Conservation (phyloP, 345 rosid genomes). For the Turnera subulata region DNA sequence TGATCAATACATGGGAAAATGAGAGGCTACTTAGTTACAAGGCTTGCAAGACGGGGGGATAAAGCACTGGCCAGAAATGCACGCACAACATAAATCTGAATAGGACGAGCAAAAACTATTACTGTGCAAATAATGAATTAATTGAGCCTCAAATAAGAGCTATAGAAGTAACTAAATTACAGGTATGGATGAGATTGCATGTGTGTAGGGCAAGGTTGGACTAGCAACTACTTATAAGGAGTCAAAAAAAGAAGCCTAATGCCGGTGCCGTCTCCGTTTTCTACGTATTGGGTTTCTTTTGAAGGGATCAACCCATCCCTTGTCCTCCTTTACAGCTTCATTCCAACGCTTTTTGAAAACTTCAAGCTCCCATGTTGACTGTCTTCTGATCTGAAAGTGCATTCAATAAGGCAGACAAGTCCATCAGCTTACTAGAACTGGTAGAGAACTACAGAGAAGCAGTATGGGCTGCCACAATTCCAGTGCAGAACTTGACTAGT, state of each 20-base stretch:
- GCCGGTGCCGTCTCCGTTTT: conserved; percentile 21
- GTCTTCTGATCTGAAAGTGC: conserved; percentile 70
- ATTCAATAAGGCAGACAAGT: neutral
- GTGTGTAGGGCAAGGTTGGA: conserved; percentile 5
- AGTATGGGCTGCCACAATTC: too few relatives aligned
- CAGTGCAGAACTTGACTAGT: too few relatives aligned
- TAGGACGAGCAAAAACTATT: neutral
- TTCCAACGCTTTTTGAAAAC: conserved; percentile 77
- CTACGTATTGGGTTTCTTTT: conserved; percentile 18
- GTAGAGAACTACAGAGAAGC: neutral
- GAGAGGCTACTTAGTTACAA: neutral
- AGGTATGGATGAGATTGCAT: conserved; percentile 16
- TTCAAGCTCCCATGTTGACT: conserved; percentile 82
- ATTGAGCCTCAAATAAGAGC: conserved; percentile 13
- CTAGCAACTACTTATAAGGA: conserved; percentile 8
- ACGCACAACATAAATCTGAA: neutral
- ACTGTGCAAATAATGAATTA: conserved; percentile 35
- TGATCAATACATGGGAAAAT: neutral
- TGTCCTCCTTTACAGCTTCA: conserved; percentile 58
- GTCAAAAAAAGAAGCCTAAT: conserved; percentile 4
- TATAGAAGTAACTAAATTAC: conserved; percentile 20
- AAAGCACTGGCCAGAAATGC: neutral
- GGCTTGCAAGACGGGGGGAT: neutral
- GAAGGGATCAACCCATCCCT: conserved; percentile 70
- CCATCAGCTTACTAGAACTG: neutral